A percentile compares a stretch with the other conserved stretches of the same genome.
These are phyloP conservation scores for Oryza nivara DNA, from an alignment of 176 grass and related monocot species.

Conservation along the genomic window DNA sequence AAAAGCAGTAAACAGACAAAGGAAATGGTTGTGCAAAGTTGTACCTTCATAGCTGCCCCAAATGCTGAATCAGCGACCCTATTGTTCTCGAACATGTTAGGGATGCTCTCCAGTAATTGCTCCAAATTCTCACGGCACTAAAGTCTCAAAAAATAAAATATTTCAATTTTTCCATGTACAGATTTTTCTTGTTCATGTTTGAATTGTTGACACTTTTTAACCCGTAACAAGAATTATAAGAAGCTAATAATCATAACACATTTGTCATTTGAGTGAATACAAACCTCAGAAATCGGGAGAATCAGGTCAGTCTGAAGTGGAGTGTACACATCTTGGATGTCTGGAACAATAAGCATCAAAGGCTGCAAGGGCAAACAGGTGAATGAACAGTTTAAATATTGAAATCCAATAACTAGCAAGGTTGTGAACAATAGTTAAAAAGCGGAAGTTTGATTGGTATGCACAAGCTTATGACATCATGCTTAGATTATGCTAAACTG, in stretches of 20 bases:
- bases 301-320: constrained; percentile 77
- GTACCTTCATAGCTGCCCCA: constrained; percentile 88
- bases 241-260: constrained; percentile 16
- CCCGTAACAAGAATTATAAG: constrained; percentile 6
- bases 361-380: constrained; percentile 52
- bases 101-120: constrained; percentile 80
- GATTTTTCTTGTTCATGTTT: constrained; percentile 32
- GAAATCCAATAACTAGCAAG: background rate
- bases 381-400: constrained; percentile 13
- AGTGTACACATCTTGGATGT: constrained; percentile 84
- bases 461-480: background rate
- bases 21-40: constrained; percentile 31
- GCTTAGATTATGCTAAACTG: background rate
- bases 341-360: constrained; percentile 90
- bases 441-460: background rate
- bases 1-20: constrained; percentile 4
- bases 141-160: constrained; percentile 44
- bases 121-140: constrained; percentile 82
- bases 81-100: constrained; percentile 78
- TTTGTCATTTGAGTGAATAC: constrained; percentile 26
- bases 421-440: background rate
- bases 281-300: constrained; percentile 79
- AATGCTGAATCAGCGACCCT: constrained; percentile 81
- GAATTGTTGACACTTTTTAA: background rate
- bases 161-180: constrained; percentile 27